These are phyloP conservation scores for Chlorella sorokiniana DNA, from an alignment of 139 green algal species.

Conservation along the genomic window DNA sequence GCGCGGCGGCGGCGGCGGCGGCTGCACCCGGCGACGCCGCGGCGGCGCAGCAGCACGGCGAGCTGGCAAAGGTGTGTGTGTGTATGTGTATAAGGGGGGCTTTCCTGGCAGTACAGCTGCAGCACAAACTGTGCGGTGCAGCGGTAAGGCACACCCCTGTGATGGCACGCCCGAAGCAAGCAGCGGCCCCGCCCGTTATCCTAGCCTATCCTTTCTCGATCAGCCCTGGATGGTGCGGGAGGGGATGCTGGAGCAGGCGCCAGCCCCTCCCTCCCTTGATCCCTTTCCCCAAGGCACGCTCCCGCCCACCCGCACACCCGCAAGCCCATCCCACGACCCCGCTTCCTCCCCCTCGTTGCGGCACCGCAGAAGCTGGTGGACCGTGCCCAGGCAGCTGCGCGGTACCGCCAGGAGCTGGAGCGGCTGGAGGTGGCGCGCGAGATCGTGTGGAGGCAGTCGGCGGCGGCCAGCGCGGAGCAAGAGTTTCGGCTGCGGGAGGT, in stretches of 20 bases:
- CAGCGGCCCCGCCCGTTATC: too few relatives aligned
- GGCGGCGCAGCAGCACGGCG: slow-evolving; percentile 17
- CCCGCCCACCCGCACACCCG: background rate
- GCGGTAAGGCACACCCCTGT: too few relatives aligned
- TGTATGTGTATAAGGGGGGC: background rate
- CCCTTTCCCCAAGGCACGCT: background rate
- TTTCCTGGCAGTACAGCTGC: background rate
- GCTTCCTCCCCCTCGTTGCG: background rate
- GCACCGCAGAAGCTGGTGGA: slow-evolving; percentile 35
- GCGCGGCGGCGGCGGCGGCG: background rate
- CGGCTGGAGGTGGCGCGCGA: slow-evolving; percentile 43
- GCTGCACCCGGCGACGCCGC: background rate
- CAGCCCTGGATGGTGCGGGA: too few relatives aligned
- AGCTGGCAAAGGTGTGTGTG: slow-evolving; percentile 21
- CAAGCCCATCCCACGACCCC: background rate
- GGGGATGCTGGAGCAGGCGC: too few relatives aligned
- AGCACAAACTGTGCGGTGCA: background rate
- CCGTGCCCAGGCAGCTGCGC: slow-evolving; percentile 13
- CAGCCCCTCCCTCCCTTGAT: background rate
- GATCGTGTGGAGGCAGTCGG: slow-evolving; percentile 40
- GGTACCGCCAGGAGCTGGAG: slow-evolving; percentile 33
- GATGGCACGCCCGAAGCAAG: too few relatives aligned
- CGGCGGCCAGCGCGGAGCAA: slow-evolving; percentile 12
- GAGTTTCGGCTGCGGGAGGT: slow-evolving; percentile 29
- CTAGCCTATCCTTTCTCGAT: too few relatives aligned